phyloP scores from a whole-genome alignment of 306 rosid genomes.

The Castanospermum australe region DNA sequence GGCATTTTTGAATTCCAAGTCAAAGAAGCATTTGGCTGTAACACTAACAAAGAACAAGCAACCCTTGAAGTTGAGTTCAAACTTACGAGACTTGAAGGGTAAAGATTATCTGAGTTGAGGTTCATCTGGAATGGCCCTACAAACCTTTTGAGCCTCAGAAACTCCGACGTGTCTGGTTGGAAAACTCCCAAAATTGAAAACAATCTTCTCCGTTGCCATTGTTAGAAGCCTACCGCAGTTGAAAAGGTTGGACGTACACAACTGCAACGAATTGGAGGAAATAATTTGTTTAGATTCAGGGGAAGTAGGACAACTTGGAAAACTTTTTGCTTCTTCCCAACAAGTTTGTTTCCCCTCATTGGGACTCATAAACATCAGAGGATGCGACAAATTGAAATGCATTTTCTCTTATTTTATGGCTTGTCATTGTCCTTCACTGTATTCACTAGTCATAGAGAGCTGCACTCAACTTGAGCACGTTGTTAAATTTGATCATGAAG shows the following conservation, averaged over 20 bases:
- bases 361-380: not conserved
- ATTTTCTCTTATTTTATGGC: not conserved
- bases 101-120: not conserved
- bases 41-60: not conserved
- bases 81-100: not conserved
- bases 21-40: not conserved
- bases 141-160: not conserved
- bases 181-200: not conserved
- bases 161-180: not conserved
- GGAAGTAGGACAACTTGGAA: not conserved
- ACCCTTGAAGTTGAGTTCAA: not conserved
- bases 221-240: not conserved
- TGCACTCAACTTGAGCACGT: not conserved
- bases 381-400: not conserved
- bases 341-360: not conserved
- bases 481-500: conserved; percentile 3
- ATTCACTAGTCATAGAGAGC: not conserved
- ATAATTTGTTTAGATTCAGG: conserved; percentile 9
- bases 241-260: fast-evolving
- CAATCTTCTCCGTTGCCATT: not conserved
- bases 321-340: not conserved
- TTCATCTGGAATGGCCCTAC: not conserved
- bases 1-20: not conserved
- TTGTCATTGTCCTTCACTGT: not conserved
- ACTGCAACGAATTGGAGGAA: not conserved